phyloP scores from a whole-genome alignment of 208 protist genomes.

The Crithidia bombi region DNA sequence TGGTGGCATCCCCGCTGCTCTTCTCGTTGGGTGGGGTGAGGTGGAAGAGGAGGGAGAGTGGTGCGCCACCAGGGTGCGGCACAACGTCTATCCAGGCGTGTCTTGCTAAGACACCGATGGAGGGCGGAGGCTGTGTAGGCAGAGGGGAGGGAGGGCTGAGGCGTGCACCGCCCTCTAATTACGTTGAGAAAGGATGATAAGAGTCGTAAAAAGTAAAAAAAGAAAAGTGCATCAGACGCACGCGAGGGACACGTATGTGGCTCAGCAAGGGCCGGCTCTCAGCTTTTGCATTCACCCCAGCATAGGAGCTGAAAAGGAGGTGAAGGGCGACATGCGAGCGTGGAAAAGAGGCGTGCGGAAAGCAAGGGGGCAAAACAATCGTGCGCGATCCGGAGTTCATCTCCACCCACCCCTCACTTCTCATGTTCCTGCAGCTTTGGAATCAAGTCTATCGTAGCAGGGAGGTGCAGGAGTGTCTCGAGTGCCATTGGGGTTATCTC shows the following conservation, averaged over 20 bases:
- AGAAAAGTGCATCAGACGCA: not conserved
- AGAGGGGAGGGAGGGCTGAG: too few species aligned
- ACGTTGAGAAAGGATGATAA: not conserved
- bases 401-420: not conserved
- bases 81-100: too few species aligned
- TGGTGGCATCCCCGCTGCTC: too few species aligned
- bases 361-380: not conserved
- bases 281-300: too few species aligned
- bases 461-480: slow-evolving; percentile 1
- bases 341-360: not conserved
- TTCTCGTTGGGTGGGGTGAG: too few species aligned
- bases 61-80: too few species aligned
- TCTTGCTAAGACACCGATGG: too few species aligned
- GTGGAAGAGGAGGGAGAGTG: too few species aligned
- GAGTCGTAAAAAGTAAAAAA: not conserved
- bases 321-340: not conserved
- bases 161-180: not conserved
- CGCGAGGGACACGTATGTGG: too few species aligned
- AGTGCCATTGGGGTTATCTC: not conserved
- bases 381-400: not conserved
- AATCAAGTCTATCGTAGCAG: not conserved
- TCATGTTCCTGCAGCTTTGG: not conserved
- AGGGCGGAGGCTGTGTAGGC: too few species aligned
- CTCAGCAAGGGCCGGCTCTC: too few species aligned
- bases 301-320: not conserved